Percentiles rank a stretch among this genome's conserved stretches.
phyloP scores from a whole-genome alignment of 2,329 filamentous ascomycete genomes.

The Hypoxylon sp. region DNA sequence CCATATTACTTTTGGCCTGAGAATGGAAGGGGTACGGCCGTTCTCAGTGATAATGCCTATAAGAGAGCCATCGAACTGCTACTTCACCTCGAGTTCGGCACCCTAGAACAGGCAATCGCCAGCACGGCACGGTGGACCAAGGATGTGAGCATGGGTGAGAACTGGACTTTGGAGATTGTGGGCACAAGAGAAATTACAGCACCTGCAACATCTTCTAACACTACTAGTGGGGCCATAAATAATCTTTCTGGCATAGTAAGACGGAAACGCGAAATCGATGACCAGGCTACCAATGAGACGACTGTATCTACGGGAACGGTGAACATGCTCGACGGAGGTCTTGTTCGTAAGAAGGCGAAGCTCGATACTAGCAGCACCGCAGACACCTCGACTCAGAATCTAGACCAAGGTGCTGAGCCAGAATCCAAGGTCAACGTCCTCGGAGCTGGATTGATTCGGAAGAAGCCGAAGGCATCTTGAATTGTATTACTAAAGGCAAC shows the following conservation, averaged over 20 bases:
- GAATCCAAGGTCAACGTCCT: slow-evolving; percentile 62
- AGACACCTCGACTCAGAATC: slow-evolving; percentile 30
- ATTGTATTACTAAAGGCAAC: neutral
- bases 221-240: slow-evolving; percentile 53
- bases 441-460: slow-evolving; percentile 64
- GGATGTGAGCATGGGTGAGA: slow-evolving; percentile 70
- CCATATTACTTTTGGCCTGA: slow-evolving; percentile 76
- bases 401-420: slow-evolving; percentile 12
- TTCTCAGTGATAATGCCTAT: slow-evolving; percentile 75
- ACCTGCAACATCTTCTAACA: slow-evolving; percentile 24
- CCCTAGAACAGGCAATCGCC: slow-evolving; percentile 69
- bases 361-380: slow-evolving; percentile 34
- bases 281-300: slow-evolving; percentile 9
- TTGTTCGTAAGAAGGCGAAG: slow-evolving; percentile 67
- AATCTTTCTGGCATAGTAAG: slow-evolving; percentile 65
- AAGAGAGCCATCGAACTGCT: slow-evolving; percentile 77
- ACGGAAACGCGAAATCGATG: slow-evolving; percentile 56
- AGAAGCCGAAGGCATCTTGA: slow-evolving; percentile 65
- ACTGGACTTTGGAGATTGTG: slow-evolving; percentile 66
- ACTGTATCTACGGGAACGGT: slow-evolving; percentile 39
- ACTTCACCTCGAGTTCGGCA: slow-evolving; percentile 80
- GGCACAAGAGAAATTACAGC: slow-evolving; percentile 57
- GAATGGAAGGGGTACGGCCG: slow-evolving; percentile 71
- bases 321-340: slow-evolving; percentile 54
- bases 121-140: slow-evolving; percentile 79